Percentiles rank a stretch among this genome's conserved stretches.
Conservation (phyloP, 768 basidiomycete genomes). For the Leccinum obscurum region DNA sequence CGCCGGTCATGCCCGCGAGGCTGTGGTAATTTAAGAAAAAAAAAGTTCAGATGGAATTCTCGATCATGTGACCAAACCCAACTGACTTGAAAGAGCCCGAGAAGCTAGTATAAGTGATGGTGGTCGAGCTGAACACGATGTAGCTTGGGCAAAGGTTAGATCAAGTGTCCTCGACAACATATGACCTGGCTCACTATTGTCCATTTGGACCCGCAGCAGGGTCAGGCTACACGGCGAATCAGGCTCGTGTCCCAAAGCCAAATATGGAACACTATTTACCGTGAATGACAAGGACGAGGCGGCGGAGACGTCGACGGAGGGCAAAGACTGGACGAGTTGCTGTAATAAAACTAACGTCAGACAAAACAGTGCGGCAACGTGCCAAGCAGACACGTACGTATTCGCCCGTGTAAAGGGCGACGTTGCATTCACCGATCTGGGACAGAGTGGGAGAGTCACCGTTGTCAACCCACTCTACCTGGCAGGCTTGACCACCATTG, state of each 20-base stretch:
- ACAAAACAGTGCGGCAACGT: background rate
- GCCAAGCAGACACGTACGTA: conserved; percentile 39
- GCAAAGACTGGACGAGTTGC: conserved; percentile 58
- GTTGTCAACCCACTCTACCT: conserved; percentile 64
- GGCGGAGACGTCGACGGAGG: conserved; percentile 52
- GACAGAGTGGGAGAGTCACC: conserved; percentile 50
- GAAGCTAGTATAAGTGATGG: conserved; percentile 39
- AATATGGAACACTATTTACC: conserved; percentile 32
- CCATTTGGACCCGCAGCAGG: conserved; percentile 55
- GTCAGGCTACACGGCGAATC: conserved; percentile 43
- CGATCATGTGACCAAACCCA: background rate
- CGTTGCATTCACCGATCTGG: conserved; percentile 50
- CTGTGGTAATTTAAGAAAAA: conserved; percentile 32
- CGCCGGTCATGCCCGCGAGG: conserved; percentile 54
- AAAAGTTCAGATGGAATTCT: conserved; percentile 6
- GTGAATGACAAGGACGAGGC: conserved; percentile 53
- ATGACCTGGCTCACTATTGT: conserved; percentile 48
- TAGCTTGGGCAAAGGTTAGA: conserved; percentile 44
- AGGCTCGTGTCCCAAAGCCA: background rate
- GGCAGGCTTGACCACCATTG: conserved; percentile 53
- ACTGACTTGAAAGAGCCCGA: conserved; percentile 61
- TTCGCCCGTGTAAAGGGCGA: conserved; percentile 60
- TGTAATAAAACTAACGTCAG: conserved; percentile 24
- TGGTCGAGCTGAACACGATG: conserved; percentile 52
- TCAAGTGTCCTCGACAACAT: background rate